phyloP scores from a whole-genome alignment of 1,284 basidiomycete genomes.

The Trichosporon ovoides region DNA sequence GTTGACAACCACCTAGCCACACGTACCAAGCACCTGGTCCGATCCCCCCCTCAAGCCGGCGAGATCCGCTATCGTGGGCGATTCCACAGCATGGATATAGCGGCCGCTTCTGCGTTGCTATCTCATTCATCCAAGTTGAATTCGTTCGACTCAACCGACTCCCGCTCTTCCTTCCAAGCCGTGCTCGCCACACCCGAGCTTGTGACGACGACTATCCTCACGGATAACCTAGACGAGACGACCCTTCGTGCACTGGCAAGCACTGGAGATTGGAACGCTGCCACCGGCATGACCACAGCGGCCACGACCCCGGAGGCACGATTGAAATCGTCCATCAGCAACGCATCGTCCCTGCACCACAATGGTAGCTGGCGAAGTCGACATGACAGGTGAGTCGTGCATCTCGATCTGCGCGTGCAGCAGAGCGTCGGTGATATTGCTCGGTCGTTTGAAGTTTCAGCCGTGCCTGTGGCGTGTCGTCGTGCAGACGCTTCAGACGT shows the following conservation, averaged over 20 bases:
- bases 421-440: background rate
- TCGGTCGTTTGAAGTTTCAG: background rate
- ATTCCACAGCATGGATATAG: background rate
- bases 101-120: background rate
- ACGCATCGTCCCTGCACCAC: constrained; percentile 10
- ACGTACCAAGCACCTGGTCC: background rate
- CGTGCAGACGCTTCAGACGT: background rate
- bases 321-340: constrained; percentile 5
- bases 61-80: background rate
- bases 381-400: constrained; percentile 36
- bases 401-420: background rate
- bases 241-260: constrained; percentile 1
- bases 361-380: constrained; percentile 31
- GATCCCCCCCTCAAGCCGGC: background rate
- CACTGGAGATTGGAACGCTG: constrained; percentile 2
- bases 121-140: background rate
- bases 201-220: background rate
- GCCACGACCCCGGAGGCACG: constrained; percentile 1
- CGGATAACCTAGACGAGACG: background rate
- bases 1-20: background rate
- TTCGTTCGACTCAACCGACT: constrained; percentile 5
- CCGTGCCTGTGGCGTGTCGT: background rate
- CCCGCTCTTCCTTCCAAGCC: constrained; percentile 9
- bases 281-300: constrained; percentile 2
- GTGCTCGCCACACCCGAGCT: constrained; percentile 3